Evolutionary conservation across 192 early-diverging fungal species (phyloP), one percentile per base, ranked within the genome.

Genomic region (Chytriomyces sp.): DNA sequence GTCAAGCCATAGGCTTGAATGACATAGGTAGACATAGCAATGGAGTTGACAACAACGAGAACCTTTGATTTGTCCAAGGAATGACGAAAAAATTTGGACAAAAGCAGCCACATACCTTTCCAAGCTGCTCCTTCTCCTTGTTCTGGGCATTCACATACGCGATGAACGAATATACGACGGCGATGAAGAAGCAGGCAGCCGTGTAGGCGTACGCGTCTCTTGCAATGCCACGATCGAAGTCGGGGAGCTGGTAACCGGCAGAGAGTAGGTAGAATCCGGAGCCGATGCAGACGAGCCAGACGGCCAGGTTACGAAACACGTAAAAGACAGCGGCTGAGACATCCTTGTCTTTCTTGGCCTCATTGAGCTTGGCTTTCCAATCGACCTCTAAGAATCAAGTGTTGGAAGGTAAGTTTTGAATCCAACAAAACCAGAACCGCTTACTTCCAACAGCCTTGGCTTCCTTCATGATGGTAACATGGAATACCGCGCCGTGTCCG

Each of bases 171-270:
- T 66, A 77, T 5, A 64, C 41, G 36, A 65, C 66, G 19, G 63
- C 76, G 30, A 73, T 39, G 3, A n/a, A 6, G 52, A 77, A 77
- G n/a, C 40, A 64, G 14, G 28, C 44, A 7, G 63, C 76, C 49
- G 62, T 73, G 44, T 74, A 73, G 8, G 61, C 58, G 52, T 77
- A 77, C 66, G 44, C 58, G 26, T 60, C 60, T 22, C 74, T 65
- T 17, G 72, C 63, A 34, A 31, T 31, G 12, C 71, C 76, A 36
- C 76, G 72, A 37, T 77, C 58, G 41, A 61, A 76, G 17, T n/a
- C 44, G 7, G 53, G 49, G 14, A 5, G 14, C 10, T 8, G 10
- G 39, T 59, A 70, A 12, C 68, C 68, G 26, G 4, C 59, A 36
- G 60, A n/a, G 10, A 73, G 37, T 33, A 73, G 26, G 22, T 64